Conservation (phyloP, 768 basidiomycete genomes). For the Baorangia bicolor region DNA sequence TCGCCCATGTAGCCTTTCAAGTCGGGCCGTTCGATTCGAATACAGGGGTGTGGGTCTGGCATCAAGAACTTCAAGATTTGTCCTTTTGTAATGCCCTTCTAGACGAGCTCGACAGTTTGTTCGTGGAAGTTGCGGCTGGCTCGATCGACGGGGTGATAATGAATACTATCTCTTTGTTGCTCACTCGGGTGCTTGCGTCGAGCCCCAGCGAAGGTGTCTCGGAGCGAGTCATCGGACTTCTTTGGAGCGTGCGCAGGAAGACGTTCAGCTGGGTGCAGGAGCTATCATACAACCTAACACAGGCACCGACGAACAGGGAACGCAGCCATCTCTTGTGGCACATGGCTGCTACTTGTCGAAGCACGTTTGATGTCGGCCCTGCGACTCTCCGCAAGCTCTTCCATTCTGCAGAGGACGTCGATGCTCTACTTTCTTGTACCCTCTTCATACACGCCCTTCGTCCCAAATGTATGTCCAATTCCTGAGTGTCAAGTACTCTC, state of each 20-base stretch:
- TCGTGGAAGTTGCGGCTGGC: neutral
- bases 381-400: slow-evolving; percentile 3
- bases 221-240: neutral
- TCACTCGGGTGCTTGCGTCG: neutral
- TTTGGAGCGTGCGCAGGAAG: neutral
- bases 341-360: neutral
- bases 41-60: too few species aligned
- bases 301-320: neutral
- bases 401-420: slow-evolving; percentile 11
- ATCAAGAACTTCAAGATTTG: too few species aligned
- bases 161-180: slow-evolving; percentile 32
- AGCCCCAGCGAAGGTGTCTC: neutral
- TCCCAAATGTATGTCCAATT: neutral
- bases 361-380: neutral
- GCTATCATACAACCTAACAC: neutral
- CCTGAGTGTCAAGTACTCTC: neutral
- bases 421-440: slow-evolving; percentile 20
- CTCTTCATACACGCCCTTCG: slow-evolving; percentile 20
- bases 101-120: neutral
- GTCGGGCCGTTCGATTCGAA: too few species aligned
- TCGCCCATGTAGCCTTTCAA: too few species aligned
- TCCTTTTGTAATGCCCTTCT: neutral
- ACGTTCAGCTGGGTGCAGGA: neutral
- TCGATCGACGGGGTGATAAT: slow-evolving; percentile 28
- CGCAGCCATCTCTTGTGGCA: neutral